Percentiles rank a stretch among this genome's conserved stretches.
These are phyloP conservation scores for Schizopora paradoxa DNA, from an alignment of 1,284 basidiomycete species.

Conservation along the genomic window DNA sequence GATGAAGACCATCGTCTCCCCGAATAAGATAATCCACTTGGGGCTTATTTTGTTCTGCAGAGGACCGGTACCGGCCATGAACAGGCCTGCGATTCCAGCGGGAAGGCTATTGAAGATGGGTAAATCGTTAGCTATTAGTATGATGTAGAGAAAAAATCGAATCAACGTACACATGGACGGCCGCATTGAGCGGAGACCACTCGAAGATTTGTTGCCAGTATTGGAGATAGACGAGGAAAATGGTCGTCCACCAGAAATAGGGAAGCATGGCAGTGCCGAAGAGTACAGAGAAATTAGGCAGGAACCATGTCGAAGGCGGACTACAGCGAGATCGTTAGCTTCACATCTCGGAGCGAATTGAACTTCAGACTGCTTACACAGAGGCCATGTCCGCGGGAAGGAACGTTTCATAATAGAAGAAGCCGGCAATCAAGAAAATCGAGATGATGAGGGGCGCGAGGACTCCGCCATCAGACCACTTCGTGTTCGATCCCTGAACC, in stretches of 20 bases:
- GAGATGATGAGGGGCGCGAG: slow-evolving; percentile 23
- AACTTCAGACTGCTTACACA: too few relatives aligned
- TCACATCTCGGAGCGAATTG: too few relatives aligned
- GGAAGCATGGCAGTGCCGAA: slow-evolving; percentile 17
- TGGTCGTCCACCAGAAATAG: slow-evolving; percentile 16
- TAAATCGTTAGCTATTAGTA: too few relatives aligned
- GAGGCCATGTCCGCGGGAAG: slow-evolving; percentile 14
- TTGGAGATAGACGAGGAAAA: neutral
- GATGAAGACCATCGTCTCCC: slow-evolving; percentile 9
- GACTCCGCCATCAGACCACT: slow-evolving; percentile 19
- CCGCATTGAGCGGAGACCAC: slow-evolving; percentile 12
- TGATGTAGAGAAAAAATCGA: neutral
- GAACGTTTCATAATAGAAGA: slow-evolving; percentile 21
- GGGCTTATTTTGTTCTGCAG: too few relatives aligned
- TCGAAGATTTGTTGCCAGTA: slow-evolving; percentile 9
- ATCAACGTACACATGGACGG: slow-evolving; percentile 9
- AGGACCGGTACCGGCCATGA: slow-evolving; percentile 6
- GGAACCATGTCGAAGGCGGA: slow-evolving; percentile 12
- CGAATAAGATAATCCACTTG: slow-evolving; percentile 5
- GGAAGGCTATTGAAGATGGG: slow-evolving; percentile 11
- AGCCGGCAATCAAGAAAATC: slow-evolving; percentile 15
- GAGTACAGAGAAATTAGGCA: slow-evolving; percentile 12
- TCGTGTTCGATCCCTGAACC: slow-evolving; percentile 10
- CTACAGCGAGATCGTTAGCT: slow-evolving; percentile 16
- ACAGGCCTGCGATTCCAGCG: slow-evolving; percentile 6